These are phyloP conservation scores for Termitomyces sp. DNA, from an alignment of 1,284 basidiomycete species.

Conservation along the genomic window DNA sequence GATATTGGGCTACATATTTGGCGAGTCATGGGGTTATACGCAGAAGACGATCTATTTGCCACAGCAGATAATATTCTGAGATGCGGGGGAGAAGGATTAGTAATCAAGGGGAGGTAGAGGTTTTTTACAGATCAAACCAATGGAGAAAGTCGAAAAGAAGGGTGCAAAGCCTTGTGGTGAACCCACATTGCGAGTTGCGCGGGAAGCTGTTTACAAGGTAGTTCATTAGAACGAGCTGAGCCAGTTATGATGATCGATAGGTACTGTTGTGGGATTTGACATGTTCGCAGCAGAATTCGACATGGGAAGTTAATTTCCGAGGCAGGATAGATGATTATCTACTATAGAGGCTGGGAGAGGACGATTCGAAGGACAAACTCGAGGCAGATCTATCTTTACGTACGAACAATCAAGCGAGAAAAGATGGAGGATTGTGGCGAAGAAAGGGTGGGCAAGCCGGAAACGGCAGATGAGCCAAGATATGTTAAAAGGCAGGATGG, in stretches of 20 bases:
- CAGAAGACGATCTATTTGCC: neutral
- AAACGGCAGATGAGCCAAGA: neutral
- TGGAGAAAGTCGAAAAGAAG: slow-evolving; percentile 10
- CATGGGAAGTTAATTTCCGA: slow-evolving; percentile 25
- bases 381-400: slow-evolving; percentile 4
- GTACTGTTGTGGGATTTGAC: slow-evolving; percentile 10
- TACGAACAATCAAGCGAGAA: neutral
- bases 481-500: slow-evolving; percentile 1
- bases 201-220: neutral
- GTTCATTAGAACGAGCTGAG: neutral
- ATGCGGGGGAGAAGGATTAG: slow-evolving; percentile 3
- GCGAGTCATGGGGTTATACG: slow-evolving; percentile 8
- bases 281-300: slow-evolving; percentile 14
- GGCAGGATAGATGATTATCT: slow-evolving; percentile 7
- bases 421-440: slow-evolving; percentile 1
- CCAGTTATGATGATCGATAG: slow-evolving; percentile 15
- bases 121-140: slow-evolving; percentile 5
- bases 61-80: slow-evolving; percentile 9
- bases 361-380: neutral
- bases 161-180: neutral
- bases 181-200: neutral
- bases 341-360: slow-evolving; percentile 2
- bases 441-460: neutral
- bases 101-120: slow-evolving; percentile 6
- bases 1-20: neutral